phyloP scores from a whole-genome alignment of 345 rosid genomes.

The Gossypium turneri region DNA sequence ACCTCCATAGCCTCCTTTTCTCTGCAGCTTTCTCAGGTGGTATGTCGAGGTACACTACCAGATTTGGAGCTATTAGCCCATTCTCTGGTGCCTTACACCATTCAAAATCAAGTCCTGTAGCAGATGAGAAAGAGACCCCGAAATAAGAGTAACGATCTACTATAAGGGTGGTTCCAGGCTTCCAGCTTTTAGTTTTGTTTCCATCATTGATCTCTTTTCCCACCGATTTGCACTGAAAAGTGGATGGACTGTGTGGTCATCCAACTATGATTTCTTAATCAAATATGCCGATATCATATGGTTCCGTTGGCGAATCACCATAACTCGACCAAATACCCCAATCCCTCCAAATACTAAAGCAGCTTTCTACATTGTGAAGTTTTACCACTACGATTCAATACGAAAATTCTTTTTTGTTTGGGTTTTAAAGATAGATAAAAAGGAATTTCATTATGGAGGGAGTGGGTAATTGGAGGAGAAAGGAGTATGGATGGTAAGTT shows the following conservation, averaged over 20 bases:
- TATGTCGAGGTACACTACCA: constrained; percentile 69
- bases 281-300: constrained; percentile 85
- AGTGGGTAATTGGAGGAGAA: too few relatives aligned
- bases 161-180: constrained; percentile 69
- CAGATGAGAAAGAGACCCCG: constrained; percentile 87
- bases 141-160: constrained; percentile 90
- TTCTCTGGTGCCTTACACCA: constrained; percentile 92
- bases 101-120: constrained; percentile 77
- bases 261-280: constrained; percentile 64
- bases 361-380: constrained; percentile 65
- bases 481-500: too few relatives aligned
- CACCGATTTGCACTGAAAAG: constrained; percentile 92
- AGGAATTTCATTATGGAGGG: too few relatives aligned
- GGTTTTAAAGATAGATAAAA: too few relatives aligned
- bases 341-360: constrained; percentile 55
- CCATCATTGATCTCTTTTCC: constrained; percentile 70
- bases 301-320: constrained; percentile 86
- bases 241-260: constrained; percentile 83
- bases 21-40: constrained; percentile 88
- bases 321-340: constrained; percentile 62
- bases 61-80: constrained; percentile 80
- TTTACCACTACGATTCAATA: constrained; percentile 80
- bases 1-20: constrained; percentile 86
- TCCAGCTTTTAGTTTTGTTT: constrained; percentile 63
- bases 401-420: too few relatives aligned